A percentile compares a stretch with the other conserved stretches of the same genome.
Evolutionary conservation across 495 filamentous ascomycete genomes (phyloP).

Genomic region (Saxophila tyrrhenica): DNA sequence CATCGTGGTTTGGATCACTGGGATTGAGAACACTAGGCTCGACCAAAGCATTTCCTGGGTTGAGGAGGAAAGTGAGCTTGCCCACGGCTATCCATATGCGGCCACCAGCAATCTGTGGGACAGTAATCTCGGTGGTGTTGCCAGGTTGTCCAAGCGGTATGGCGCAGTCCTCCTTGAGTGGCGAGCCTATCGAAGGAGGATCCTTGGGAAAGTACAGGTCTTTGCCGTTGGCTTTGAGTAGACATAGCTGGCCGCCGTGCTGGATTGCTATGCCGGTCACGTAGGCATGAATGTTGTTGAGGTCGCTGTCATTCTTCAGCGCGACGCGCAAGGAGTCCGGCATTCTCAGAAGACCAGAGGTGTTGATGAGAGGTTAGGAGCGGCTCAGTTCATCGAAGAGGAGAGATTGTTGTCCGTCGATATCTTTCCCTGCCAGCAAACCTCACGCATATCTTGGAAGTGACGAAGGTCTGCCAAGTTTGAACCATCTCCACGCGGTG

Average conservation of each 20-base stretch:
- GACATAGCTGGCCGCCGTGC: slow-evolving; percentile 45
- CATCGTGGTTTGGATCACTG: slow-evolving; percentile 52
- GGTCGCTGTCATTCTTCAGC: slow-evolving; percentile 52
- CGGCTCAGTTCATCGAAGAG: too few species aligned
- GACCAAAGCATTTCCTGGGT: slow-evolving; percentile 54
- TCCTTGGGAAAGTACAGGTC: slow-evolving; percentile 45
- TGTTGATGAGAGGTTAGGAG: neutral
- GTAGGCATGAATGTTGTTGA: slow-evolving; percentile 53
- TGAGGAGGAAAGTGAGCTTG: slow-evolving; percentile 58
- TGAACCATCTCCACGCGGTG: too few species aligned
- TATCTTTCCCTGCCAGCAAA: too few species aligned
- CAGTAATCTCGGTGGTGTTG: slow-evolving; percentile 45
- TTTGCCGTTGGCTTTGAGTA: slow-evolving; percentile 51
- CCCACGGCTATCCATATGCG: slow-evolving; percentile 49
- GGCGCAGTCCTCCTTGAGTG: slow-evolving; percentile 44
- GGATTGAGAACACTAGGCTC: slow-evolving; percentile 59
- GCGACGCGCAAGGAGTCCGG: slow-evolving; percentile 35
- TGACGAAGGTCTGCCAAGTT: too few species aligned
- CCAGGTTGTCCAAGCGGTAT: slow-evolving; percentile 53
- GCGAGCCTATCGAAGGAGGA: slow-evolving; percentile 33
- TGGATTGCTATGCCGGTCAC: slow-evolving; percentile 56
- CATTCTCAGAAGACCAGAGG: slow-evolving; percentile 6
- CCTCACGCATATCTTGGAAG: too few species aligned
- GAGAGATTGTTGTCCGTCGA: too few species aligned
- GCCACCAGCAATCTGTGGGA: slow-evolving; percentile 42